These are phyloP conservation scores for Blastobotrys buckinghamii DNA, from an alignment of 1,139 yeast genomes.

Conservation along the genomic window DNA sequence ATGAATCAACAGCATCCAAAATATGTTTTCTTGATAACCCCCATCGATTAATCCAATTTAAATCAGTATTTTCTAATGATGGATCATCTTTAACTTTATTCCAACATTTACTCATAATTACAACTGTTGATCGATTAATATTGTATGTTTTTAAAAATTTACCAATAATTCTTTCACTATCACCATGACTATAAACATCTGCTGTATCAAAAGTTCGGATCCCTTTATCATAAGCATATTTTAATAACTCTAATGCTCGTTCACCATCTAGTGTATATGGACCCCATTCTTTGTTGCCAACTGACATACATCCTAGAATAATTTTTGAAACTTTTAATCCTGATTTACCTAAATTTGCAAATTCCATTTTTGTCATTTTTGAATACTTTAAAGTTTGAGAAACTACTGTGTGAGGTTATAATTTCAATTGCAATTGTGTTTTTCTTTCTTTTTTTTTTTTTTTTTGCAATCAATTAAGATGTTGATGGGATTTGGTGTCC, in stretches of 20 bases:
- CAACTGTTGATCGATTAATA: conserved; percentile 43
- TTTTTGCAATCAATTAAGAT: too few relatives aligned
- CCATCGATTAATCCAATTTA: conserved; percentile 33
- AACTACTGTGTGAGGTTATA: too few relatives aligned
- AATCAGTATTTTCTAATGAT: conserved; percentile 29
- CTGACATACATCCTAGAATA: conserved; percentile 55
- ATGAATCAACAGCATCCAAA: conserved; percentile 44
- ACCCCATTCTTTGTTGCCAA: conserved; percentile 43
- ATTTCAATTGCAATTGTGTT: too few relatives aligned
- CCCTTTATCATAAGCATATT: conserved; percentile 46
- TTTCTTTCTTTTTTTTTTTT: too few relatives aligned
- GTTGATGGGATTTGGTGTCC: too few relatives aligned
- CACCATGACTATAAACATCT: conserved; percentile 44
- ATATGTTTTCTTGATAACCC: conserved; percentile 47
- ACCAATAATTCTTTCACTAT: conserved; percentile 39
- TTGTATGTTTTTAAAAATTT: conserved; percentile 40
- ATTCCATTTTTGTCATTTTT: conserved; percentile 37
- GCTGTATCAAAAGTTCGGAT: conserved; percentile 53
- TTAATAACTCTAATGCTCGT: conserved; percentile 37
- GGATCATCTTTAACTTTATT: conserved; percentile 45
- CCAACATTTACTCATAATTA: conserved; percentile 46
- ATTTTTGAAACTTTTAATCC: conserved; percentile 49
- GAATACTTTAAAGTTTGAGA: too few relatives aligned
- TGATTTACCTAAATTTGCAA: conserved; percentile 36
- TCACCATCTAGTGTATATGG: conserved; percentile 47